phyloP scores from a whole-genome alignment of 352 stramenopile genomes.

The Globisporangium cederbergense region DNA sequence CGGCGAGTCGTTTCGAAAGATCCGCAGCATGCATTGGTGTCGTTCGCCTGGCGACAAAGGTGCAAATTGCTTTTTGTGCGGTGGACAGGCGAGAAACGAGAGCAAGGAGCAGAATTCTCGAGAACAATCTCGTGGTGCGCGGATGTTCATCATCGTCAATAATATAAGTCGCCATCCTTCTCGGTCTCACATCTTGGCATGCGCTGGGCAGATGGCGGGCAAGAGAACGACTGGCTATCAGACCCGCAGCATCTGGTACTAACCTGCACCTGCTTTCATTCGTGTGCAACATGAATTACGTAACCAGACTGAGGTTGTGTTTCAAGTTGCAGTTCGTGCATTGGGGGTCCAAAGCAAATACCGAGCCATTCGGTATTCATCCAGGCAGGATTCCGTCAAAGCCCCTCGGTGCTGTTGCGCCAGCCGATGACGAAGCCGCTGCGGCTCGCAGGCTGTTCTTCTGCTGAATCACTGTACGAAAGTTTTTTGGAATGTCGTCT shows the following conservation, averaged over 20 bases:
- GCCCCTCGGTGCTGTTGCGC: background rate
- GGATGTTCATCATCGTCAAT: background rate
- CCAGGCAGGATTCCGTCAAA: conserved; percentile 13
- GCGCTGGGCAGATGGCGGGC: background rate
- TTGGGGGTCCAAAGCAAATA: background rate
- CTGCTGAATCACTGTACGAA: conserved; percentile 55
- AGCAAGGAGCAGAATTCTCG: background rate
- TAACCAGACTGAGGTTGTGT: background rate
- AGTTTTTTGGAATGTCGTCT: conserved; percentile 71
- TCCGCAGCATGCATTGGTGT: background rate
- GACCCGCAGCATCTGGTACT: background rate
- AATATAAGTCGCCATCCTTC: background rate
- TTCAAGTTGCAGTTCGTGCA: conserved; percentile 4
- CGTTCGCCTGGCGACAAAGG: background rate
- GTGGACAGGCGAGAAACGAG: background rate
- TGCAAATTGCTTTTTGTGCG: background rate
- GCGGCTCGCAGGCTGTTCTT: conserved; percentile 31
- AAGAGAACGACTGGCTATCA: conserved; percentile 3
- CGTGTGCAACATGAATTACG: conserved; percentile 2
- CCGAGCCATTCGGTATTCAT: background rate
- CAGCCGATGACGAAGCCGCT: background rate
- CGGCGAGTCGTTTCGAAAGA: too few relatives aligned
- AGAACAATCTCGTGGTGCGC: background rate
- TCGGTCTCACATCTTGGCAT: conserved; percentile 5
- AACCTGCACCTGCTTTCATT: background rate